Conservation (phyloP, 495 filamentous ascomycete species). For the Ramalina intermedia region DNA sequence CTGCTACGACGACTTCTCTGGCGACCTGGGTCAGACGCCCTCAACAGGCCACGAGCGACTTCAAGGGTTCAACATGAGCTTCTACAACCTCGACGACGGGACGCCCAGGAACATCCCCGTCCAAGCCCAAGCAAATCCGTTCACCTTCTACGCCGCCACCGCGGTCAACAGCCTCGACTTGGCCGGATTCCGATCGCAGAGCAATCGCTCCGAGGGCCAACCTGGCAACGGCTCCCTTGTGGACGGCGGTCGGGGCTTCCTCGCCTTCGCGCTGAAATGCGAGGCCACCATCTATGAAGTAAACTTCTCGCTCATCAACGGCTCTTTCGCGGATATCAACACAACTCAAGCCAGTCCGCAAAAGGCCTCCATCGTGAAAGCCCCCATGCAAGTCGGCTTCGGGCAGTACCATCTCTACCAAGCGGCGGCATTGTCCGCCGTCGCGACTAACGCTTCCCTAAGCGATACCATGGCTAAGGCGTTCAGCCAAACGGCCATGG, state of each 20-base stretch:
- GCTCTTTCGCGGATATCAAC: slow-evolving; percentile 1
- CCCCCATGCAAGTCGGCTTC: slow-evolving; percentile 7
- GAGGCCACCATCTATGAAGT: slow-evolving; percentile 7
- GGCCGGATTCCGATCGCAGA: not conserved
- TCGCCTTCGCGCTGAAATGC: slow-evolving; percentile 1
- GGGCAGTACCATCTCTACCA: not conserved
- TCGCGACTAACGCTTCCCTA: not conserved
- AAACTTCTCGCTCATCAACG: slow-evolving; percentile 3
- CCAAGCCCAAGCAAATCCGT: slow-evolving; percentile 7
- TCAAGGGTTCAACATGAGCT: slow-evolving; percentile 11
- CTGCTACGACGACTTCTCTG: slow-evolving; percentile 9
- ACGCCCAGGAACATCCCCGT: slow-evolving; percentile 1
- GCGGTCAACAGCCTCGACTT: slow-evolving; percentile 7
- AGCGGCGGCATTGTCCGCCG: not conserved
- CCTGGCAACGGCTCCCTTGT: not conserved
- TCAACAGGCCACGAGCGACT: slow-evolving; percentile 5
- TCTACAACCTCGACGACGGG: slow-evolving; percentile 1
- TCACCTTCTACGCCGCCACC: slow-evolving; percentile 6
- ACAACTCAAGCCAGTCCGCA: not conserved
- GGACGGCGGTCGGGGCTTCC: slow-evolving; percentile 2
- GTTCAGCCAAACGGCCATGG: slow-evolving; percentile 8
- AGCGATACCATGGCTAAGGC: not conserved
- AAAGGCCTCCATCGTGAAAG: slow-evolving; percentile 6
- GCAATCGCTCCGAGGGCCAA: not conserved
- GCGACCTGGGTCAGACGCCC: slow-evolving; percentile 6